Evolutionary conservation across 2,329 filamentous ascomycete genomes (phyloP).

Genomic region (Aspergillus fructus): DNA sequence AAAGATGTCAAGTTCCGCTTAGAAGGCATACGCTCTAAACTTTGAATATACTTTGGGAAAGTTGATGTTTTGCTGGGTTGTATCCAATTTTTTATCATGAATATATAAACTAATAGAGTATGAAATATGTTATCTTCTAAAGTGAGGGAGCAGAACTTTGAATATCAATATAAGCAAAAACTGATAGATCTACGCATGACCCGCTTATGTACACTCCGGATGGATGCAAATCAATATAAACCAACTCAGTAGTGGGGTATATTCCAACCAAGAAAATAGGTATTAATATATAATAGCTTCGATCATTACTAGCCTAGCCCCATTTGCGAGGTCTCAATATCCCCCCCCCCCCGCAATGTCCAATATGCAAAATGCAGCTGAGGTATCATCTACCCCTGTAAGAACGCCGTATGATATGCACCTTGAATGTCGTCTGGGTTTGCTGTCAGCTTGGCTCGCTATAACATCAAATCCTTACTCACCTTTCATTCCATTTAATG

Average conservation of each 20-base stretch:
- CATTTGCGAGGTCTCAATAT: not conserved
- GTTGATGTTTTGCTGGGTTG: not conserved
- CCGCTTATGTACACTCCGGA: not conserved
- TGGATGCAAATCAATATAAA: not conserved
- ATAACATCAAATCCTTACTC: conserved; percentile 1
- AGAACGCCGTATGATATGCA: conserved; percentile 44
- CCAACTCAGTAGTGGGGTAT: not conserved
- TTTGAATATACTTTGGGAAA: conserved; percentile 43
- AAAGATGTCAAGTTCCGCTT: conserved; percentile 95
- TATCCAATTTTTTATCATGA: not conserved
- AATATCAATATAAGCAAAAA: not conserved
- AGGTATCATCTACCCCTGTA: conserved; percentile 20
- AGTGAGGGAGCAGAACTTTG: too few species aligned
- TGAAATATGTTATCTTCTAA: not conserved
- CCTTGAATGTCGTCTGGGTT: conserved; percentile 42
- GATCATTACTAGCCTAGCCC: not conserved
- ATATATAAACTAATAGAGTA: not conserved
- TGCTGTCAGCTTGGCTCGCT: not conserved
- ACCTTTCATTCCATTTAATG: conserved; percentile 47
- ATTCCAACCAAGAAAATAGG: not conserved
- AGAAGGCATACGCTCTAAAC: conserved; percentile 84
- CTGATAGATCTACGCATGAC: not conserved
- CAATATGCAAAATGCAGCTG: conserved; percentile 4
- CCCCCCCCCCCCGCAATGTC: too few species aligned
- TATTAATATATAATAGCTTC: not conserved